Evolutionary conservation across 2,329 filamentous ascomycete species (phyloP).

Genomic region (Cladosporium sp.): DNA sequence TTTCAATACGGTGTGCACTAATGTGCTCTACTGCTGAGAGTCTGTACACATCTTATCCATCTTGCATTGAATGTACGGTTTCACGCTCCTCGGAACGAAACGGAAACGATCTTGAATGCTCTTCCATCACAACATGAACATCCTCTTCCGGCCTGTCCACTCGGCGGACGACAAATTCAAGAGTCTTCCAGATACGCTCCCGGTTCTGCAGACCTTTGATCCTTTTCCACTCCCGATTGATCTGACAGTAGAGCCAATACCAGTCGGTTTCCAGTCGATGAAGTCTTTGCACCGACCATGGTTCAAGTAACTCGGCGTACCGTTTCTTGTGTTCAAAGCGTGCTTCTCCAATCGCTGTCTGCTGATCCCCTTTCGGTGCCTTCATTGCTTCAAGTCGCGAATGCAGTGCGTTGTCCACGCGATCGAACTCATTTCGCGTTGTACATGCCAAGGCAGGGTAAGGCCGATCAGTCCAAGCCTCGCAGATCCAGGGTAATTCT

Average conservation of each 20-base stretch:
- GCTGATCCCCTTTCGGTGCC: background rate
- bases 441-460: constrained; percentile 6
- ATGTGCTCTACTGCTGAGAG: too few relatives aligned
- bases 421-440: background rate
- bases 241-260: constrained; percentile 3
- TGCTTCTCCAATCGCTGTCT: background rate
- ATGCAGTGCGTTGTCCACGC: background rate
- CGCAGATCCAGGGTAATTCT: constrained; percentile 29
- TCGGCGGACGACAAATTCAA: constrained; percentile 2
- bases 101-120: background rate
- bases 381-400: background rate
- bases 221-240: background rate
- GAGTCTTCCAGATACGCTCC: constrained; percentile 4
- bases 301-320: background rate
- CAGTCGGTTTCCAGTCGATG: background rate
- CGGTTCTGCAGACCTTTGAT: constrained; percentile 12
- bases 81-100: background rate
- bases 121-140: background rate
- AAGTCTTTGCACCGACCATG: background rate
- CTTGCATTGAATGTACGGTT: background rate
- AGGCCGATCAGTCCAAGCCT: constrained; percentile 21
- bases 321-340: background rate
- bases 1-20: too few relatives aligned
- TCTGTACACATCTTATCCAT: background rate
- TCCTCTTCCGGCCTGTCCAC: background rate